Percentiles rank a stretch among this genome's conserved stretches.
Evolutionary conservation across 768 basidiomycete genomes (phyloP).

Genomic region (Lactifluus echinatus): DNA sequence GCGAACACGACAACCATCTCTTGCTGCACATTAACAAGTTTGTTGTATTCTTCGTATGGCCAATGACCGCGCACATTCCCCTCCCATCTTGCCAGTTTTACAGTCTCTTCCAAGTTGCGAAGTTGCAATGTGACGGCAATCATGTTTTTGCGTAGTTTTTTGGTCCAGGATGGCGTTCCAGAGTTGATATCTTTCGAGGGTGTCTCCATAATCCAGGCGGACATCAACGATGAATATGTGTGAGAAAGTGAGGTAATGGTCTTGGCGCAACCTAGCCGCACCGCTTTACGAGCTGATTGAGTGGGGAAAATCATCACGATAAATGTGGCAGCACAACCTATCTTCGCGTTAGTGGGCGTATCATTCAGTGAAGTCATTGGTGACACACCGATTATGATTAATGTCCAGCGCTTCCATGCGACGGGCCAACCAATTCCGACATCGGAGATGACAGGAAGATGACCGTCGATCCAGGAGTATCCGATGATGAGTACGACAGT

Average conservation of each 20-base stretch:
- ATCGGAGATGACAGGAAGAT: slow-evolving; percentile 36
- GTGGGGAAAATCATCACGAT: slow-evolving; percentile 48
- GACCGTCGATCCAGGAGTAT: slow-evolving; percentile 51
- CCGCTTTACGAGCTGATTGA: slow-evolving; percentile 39
- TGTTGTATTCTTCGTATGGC: slow-evolving; percentile 40
- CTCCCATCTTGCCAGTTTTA: slow-evolving; percentile 37
- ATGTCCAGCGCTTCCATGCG: slow-evolving; percentile 43
- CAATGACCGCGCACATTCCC: slow-evolving; percentile 45
- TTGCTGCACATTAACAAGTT: slow-evolving; percentile 32
- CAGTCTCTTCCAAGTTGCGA: slow-evolving; percentile 28
- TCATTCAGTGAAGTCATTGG: neutral
- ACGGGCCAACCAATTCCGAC: slow-evolving; percentile 45
- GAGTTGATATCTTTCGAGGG: slow-evolving; percentile 11
- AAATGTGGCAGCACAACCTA: slow-evolving; percentile 42
- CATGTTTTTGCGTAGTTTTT: slow-evolving; percentile 26
- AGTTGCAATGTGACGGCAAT: slow-evolving; percentile 29
- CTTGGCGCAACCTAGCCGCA: slow-evolving; percentile 36
- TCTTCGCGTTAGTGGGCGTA: slow-evolving; percentile 8
- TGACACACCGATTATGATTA: slow-evolving; percentile 40
- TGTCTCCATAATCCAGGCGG: slow-evolving; percentile 32
- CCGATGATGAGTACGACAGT: slow-evolving; percentile 42
- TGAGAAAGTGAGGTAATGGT: slow-evolving; percentile 34
- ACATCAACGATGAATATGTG: slow-evolving; percentile 36
- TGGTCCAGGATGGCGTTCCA: slow-evolving; percentile 22
- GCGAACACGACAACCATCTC: slow-evolving; percentile 35